phyloP scores from a whole-genome alignment of 192 early-diverging fungal species.

The Linnemannia schmuckeri region DNA sequence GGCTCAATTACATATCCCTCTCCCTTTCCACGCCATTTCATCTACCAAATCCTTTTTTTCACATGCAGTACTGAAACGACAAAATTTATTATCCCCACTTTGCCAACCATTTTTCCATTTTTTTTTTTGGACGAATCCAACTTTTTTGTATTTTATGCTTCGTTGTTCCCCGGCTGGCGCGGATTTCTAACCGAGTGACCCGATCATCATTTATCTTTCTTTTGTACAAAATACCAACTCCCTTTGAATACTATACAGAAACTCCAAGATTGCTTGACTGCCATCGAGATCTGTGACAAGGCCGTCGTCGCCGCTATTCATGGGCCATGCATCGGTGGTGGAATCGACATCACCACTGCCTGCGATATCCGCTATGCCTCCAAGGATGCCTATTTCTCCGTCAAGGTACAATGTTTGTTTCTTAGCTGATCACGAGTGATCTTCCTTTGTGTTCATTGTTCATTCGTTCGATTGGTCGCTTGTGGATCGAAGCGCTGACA shows the following conservation, averaged over 20 bases:
- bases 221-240: neutral
- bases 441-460: neutral
- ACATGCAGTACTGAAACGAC: neutral
- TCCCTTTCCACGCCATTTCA: neutral
- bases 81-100: neutral
- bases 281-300: conserved; percentile 87
- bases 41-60: neutral
- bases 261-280: conserved; percentile 78
- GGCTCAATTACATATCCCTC: neutral
- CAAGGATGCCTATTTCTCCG: conserved; percentile 83
- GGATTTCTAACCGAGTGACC: neutral
- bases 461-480: neutral
- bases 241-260: conserved; percentile 10
- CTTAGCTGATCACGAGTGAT: neutral
- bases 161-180: neutral
- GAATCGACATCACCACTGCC: conserved; percentile 90
- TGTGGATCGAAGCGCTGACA: neutral
- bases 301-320: conserved; percentile 94
- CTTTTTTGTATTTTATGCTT: neutral
- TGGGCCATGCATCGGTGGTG: conserved; percentile 86
- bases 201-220: neutral
- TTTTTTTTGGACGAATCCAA: neutral
- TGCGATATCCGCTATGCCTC: conserved; percentile 92
- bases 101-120: neutral
- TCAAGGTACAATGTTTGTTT: conserved; percentile 70